Evolutionary conservation across 345 rosid species (phyloP).

Genomic region (Citrus inodora): DNA sequence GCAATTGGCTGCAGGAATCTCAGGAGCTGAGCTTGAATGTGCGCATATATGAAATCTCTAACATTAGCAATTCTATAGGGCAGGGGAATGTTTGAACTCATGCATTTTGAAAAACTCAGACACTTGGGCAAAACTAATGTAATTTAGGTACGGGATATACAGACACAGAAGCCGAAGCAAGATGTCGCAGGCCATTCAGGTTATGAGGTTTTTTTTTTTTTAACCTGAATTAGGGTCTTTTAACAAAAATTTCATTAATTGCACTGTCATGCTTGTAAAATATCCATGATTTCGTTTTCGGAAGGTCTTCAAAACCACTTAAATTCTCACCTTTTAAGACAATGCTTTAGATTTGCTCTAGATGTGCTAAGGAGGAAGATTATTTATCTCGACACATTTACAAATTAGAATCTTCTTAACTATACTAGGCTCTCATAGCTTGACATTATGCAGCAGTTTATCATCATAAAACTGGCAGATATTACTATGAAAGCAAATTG

Average conservation of each 20-base stretch:
- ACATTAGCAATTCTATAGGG: too few species aligned
- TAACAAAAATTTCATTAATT: neutral
- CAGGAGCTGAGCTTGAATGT: too few species aligned
- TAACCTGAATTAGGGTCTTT: neutral
- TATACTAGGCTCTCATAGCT: too few species aligned
- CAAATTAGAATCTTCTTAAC: too few species aligned
- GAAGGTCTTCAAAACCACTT: slow-evolving; percentile 55
- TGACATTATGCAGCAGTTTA: neutral
- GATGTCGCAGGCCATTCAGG: slow-evolving; percentile 97
- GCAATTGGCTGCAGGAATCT: too few species aligned
- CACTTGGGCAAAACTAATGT: too few species aligned
- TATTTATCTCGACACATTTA: neutral
- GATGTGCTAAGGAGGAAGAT: neutral
- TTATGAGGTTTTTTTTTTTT: slow-evolving; percentile 37
- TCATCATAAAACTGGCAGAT: neutral
- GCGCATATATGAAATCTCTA: too few species aligned
- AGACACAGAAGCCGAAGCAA: slow-evolving; percentile 79
- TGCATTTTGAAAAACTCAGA: too few species aligned
- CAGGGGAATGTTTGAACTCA: too few species aligned
- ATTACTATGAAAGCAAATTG: neutral
- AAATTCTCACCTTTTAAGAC: neutral
- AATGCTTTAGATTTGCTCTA: neutral
- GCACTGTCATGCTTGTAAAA: neutral
- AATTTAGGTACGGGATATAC: slow-evolving; percentile 47
- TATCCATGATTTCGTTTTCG: neutral